phyloP scores from a whole-genome alignment of 495 filamentous ascomycete species.

The Chlorociboria aeruginascens region DNA sequence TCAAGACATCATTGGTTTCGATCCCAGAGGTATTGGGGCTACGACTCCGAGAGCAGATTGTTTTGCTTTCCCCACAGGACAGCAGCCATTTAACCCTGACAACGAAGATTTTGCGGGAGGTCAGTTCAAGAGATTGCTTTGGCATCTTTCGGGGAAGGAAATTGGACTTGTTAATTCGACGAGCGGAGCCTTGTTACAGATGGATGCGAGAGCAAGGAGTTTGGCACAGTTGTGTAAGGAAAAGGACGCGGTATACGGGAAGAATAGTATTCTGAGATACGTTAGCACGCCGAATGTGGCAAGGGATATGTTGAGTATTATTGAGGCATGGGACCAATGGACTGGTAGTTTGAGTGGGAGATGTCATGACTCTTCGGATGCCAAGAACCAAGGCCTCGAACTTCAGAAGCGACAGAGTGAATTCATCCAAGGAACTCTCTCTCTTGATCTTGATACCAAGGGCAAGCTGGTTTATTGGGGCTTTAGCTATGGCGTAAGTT shows the following conservation, averaged over 20 bases:
- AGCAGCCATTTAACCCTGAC: background rate
- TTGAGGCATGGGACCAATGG: constrained; percentile 32
- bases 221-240: constrained; percentile 26
- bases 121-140: constrained; percentile 8
- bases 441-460: constrained; percentile 7
- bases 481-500: constrained; percentile 46
- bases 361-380: background rate
- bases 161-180: constrained; percentile 28
- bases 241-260: constrained; percentile 17
- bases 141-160: background rate
- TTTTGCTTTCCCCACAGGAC: constrained; percentile 25
- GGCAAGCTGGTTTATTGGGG: constrained; percentile 46
- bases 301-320: constrained; percentile 37
- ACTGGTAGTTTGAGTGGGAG: background rate
- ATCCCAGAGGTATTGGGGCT: constrained; percentile 42
- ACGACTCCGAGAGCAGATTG: constrained; percentile 37
- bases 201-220: constrained; percentile 20
- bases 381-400: no score
- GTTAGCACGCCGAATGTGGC: constrained; percentile 24
- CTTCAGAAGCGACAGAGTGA: background rate
- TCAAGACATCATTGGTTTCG: constrained; percentile 38
- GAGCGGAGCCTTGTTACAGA: constrained; percentile 20
- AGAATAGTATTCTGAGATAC: constrained; percentile 17
- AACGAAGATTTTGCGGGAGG: constrained; percentile 12
- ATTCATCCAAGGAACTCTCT: background rate